Evolutionary conservation across 768 basidiomycete genomes (phyloP).

Genomic region (Auriculariales sp.): DNA sequence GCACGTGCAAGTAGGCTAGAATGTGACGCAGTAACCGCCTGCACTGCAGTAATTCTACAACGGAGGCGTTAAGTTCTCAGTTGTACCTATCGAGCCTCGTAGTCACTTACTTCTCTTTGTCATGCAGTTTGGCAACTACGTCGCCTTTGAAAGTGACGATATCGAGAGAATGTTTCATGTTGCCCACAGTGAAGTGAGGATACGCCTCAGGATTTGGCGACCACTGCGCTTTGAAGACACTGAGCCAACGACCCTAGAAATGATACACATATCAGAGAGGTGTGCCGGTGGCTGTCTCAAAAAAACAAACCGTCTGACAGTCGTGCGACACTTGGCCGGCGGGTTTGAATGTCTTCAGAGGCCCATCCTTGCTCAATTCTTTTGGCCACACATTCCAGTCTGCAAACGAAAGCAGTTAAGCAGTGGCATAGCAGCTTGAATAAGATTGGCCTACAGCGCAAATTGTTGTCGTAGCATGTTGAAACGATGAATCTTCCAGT

Average conservation of each 20-base stretch:
- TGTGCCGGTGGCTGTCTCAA: neutral
- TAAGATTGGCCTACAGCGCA: constrained; percentile 39
- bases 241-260: constrained; percentile 68
- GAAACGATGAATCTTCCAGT: constrained; percentile 66
- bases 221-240: constrained; percentile 67
- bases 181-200: constrained; percentile 74
- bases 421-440: neutral
- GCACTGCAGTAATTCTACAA: constrained; percentile 60
- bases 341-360: constrained; percentile 51
- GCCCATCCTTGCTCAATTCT: constrained; percentile 23
- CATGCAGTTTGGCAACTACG: constrained; percentile 45
- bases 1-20: constrained; percentile 59
- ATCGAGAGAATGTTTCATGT: constrained; percentile 66
- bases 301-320: constrained; percentile 55
- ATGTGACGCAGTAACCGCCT: constrained; percentile 85
- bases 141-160: constrained; percentile 72
- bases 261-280: neutral
- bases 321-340: constrained; percentile 51
- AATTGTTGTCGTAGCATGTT: constrained; percentile 69
- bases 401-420: constrained; percentile 14
- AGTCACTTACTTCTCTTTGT: constrained; percentile 33
- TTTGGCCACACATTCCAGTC: constrained; percentile 64
- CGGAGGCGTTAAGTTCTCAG: neutral
- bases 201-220: constrained; percentile 61
- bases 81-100: neutral